These are phyloP conservation scores for Acer saccharum DNA, from an alignment of 345 rosid species.

Conservation along the genomic window DNA sequence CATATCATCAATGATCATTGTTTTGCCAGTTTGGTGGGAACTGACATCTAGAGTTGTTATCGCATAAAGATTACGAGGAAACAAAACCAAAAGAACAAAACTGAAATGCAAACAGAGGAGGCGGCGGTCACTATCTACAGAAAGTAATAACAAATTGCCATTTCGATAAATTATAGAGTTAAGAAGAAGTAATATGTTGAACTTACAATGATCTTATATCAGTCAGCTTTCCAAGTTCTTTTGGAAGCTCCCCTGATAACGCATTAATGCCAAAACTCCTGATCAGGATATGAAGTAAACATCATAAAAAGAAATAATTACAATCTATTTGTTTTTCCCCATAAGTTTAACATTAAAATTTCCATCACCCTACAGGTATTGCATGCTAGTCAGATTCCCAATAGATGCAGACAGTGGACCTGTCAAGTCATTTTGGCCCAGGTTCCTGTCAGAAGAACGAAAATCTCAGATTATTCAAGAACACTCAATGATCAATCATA, in stretches of 20 bases:
- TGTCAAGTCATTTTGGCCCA: constrained; percentile 49
- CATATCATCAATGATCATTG: too few relatives aligned
- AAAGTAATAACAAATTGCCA: not conserved
- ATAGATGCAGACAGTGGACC: constrained; percentile 56
- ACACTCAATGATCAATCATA: not conserved
- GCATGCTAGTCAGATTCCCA: constrained; percentile 56
- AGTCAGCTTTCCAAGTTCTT: constrained; percentile 63
- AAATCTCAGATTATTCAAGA: not conserved
- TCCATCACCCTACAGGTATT: constrained; percentile 50
- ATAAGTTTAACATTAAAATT: not conserved
- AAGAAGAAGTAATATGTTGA: not conserved
- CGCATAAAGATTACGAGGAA: not conserved
- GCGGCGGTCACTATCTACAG: not conserved
- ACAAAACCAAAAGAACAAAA: not conserved
- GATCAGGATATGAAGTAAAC: not conserved
- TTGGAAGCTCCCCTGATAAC: constrained; percentile 64
- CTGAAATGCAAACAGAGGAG: not conserved
- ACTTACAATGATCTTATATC: constrained; percentile 55
- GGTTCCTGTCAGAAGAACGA: constrained; percentile 33
- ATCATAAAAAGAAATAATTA: not conserved
- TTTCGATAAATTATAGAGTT: not conserved
- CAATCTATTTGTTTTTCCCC: not conserved
- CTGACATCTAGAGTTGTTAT: too few relatives aligned
- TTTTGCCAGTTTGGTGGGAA: too few relatives aligned
- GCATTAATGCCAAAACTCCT: constrained; percentile 61